Conservation (phyloP, 2,329 filamentous ascomycete genomes). For the Alternaria infectoria region DNA sequence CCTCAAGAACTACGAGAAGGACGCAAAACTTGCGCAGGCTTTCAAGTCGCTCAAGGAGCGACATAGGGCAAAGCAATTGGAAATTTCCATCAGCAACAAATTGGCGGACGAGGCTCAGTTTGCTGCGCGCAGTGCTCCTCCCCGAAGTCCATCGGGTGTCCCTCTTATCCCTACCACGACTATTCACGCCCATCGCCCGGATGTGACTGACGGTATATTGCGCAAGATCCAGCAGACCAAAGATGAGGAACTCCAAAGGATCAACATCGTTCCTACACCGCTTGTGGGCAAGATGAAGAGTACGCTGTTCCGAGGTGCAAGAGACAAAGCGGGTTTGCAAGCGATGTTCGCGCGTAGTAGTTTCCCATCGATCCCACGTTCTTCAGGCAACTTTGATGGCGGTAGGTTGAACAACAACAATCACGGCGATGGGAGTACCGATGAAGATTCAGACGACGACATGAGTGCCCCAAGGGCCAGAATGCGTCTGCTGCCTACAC, state of each 20-base stretch:
- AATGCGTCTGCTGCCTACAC: neutral
- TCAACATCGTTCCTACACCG: slow-evolving; percentile 25
- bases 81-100: slow-evolving; percentile 34
- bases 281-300: slow-evolving; percentile 29
- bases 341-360: neutral
- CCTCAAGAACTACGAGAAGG: slow-evolving; percentile 34
- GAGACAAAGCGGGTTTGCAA: neutral
- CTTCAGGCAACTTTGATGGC: neutral
- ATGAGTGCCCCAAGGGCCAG: neutral
- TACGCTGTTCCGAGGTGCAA: slow-evolving; percentile 23
- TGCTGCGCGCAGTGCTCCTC: slow-evolving; percentile 13
- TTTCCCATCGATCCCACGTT: neutral
- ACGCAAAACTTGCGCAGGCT: slow-evolving; percentile 27
- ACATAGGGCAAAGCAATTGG: slow-evolving; percentile 28
- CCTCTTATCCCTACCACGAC: slow-evolving; percentile 37
- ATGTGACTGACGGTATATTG: slow-evolving; percentile 14
- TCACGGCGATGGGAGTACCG: slow-evolving; percentile 1
- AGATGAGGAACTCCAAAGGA: slow-evolving; percentile 4
- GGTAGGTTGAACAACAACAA: neutral
- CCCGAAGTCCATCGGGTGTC: slow-evolving; percentile 18
- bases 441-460: slow-evolving; percentile 6
- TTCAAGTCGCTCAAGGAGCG: slow-evolving; percentile 22
- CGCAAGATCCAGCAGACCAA: slow-evolving; percentile 9
- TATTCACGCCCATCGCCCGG: slow-evolving; percentile 3
- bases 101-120: slow-evolving; percentile 33